Base-by-base conservation (phyloP, 106 monocot genomes). In the Cymbidium sinense region DNA sequence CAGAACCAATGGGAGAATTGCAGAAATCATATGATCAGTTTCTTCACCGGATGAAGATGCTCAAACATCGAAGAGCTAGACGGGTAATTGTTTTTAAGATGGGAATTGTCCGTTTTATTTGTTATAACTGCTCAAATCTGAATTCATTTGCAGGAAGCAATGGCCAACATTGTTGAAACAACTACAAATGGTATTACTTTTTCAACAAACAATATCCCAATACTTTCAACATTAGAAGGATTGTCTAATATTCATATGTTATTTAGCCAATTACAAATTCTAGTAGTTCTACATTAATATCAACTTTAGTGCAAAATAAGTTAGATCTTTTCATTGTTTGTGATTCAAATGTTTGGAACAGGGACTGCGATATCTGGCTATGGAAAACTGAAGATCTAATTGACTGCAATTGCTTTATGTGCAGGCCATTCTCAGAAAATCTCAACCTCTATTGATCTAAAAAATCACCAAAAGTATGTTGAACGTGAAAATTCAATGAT, bases 11-110 rank as follows among this genome's bases (percentile, higher is more conserved):
- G 28, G 77, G 28, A 41, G 90, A 93, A 79, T 70, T 96, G 51
- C 95, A 93, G 41, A 91, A 89, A 75, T 83, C 93, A 54, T 93
- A 96, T 47, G 84, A 93, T 2, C 90, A 91, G 64, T 96, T 96
- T 77, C 85, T 93, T 82, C 77, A 29, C n/a, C 86, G 95, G 30
- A 50, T 91, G 78, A 86, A 85, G 81, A 36, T 85, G 43, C 73
- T 80, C 69, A 87, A 84, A 77, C 84, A 83, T 79, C 82, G 89
- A 52, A 89, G 83, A 84, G 36, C 78, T 43, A 90, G 82, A 74
- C 90, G 88, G 89, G 41, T 70, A 65, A 29, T 54, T 70, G 4
- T 41, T 17, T 36, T 36, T 8, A 0, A 39, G 37, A 31, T 69
- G 69, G 25, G 29, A 12, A 1, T 39, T 39, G 37, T 4, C 37